Evolutionary conservation across 2,329 filamentous ascomycete genomes (phyloP), one percentile per base, ranked within the genome.

Genomic region (Arthrobotrys conoides): DNA sequence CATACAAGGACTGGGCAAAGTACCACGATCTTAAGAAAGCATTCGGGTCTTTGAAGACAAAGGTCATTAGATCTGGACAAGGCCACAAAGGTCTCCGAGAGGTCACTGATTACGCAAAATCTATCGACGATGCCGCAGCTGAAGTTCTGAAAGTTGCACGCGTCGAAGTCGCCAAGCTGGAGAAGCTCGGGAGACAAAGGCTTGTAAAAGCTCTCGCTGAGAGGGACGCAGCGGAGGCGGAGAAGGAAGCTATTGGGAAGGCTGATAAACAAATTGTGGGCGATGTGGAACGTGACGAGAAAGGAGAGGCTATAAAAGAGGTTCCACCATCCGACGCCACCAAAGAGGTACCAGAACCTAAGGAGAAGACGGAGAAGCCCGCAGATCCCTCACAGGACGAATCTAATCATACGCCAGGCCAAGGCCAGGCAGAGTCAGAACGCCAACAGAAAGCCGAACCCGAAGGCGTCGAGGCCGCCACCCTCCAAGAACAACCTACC

Each of bases 1-100:
- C 95, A 0, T 97, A 99, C 87, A 94, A 96, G 84, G 94, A 99
- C 84, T 99, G 96, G 96, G 90, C 91, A 76, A 96, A 95, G 84
- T 99, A 97, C 83, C 94, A 98, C 84, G 90, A 92, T 76, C 87
- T 99, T 73, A 96, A 93, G 86, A 89, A 89, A 68, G 91, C 92
- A 12, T 92, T 97, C 66, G 91, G 91, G 59, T 90, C 93, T 82
- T 97, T 95, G 94, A 91, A 93, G 70, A 87, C 89, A 41, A 93
- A 96, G 81, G 90, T 99, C 59, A 91, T 93, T 83, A 87, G 90
- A 75, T 89, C 94, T 67, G 92, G 93, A 46, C 88, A 91, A 76
- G 88, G 90, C 2, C 92, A 97, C 83, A 89, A 91, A 8, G 90
- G 89, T 27, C 87, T 97, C 12, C 86, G 88, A 20, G 86, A 89